Evolutionary conservation across 2,329 filamentous ascomycete species (phyloP).

Genomic region (Ophiognomonia clavigignenti-juglandacearum): DNA sequence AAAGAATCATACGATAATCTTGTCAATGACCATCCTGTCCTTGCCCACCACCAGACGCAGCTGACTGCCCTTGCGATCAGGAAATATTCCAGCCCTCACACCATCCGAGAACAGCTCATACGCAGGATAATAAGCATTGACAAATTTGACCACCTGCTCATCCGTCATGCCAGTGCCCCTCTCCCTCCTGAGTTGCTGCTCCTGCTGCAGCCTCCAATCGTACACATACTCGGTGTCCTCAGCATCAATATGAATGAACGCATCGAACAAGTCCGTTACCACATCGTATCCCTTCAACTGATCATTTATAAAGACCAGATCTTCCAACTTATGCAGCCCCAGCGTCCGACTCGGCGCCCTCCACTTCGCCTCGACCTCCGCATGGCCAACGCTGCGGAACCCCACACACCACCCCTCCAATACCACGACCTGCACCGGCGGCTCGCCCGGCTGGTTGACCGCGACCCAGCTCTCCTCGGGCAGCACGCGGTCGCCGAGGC

Average conservation of each 20-base stretch:
- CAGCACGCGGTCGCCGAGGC: conserved; percentile 70
- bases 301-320: conserved; percentile 47
- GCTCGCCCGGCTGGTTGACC: conserved; percentile 47
- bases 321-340: conserved; percentile 40
- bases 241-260: conserved; percentile 61
- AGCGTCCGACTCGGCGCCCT: conserved; percentile 47
- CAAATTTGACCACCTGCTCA: conserved; percentile 72
- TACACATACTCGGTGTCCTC: conserved; percentile 73
- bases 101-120: conserved; percentile 65
- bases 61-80: conserved; percentile 46
- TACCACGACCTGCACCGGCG: conserved; percentile 60
- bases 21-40: conserved; percentile 55
- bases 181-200: conserved; percentile 60
- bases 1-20: conserved; percentile 40
- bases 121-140: conserved; percentile 63
- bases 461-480: conserved; percentile 55
- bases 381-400: conserved; percentile 59
- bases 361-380: conserved; percentile 47
- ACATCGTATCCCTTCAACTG: conserved; percentile 41
- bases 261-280: conserved; percentile 46
- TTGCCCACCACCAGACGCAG: conserved; percentile 57
- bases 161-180: conserved; percentile 78
- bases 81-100: conserved; percentile 53
- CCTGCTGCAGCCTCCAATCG: conserved; percentile 77
- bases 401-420: conserved; percentile 92